These are phyloP conservation scores for Populus deltoides DNA, from an alignment of 345 rosid species.

Conservation along the genomic window DNA sequence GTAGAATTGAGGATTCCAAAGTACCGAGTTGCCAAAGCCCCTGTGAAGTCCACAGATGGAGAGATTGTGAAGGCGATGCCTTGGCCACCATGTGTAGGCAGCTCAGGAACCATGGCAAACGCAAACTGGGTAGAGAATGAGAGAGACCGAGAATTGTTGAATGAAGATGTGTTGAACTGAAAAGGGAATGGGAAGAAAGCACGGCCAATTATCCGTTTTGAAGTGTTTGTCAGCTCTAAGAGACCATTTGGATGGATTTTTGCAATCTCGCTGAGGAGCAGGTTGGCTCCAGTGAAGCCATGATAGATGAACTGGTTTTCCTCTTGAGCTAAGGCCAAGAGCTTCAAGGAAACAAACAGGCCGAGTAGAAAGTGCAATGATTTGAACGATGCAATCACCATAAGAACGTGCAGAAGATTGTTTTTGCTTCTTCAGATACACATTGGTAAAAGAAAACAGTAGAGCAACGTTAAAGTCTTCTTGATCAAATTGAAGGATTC, in stretches of 20 bases:
- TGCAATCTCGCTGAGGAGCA: slow-evolving; percentile 35
- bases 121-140: too few species aligned
- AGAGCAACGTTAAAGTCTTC: too few species aligned
- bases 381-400: background rate
- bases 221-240: slow-evolving; percentile 52
- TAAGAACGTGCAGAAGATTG: too few species aligned
- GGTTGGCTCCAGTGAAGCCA: slow-evolving; percentile 39
- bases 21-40: background rate
- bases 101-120: background rate
- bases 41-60: slow-evolving; percentile 11
- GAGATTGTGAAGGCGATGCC: slow-evolving; percentile 31
- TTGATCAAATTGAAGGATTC: too few species aligned
- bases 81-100: slow-evolving; percentile 4
- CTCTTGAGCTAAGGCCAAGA: slow-evolving; percentile 18
- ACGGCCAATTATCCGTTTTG: slow-evolving; percentile 31
- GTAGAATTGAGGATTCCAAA: slow-evolving; percentile 22
- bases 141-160: background rate
- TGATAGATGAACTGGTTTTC: slow-evolving; percentile 34
- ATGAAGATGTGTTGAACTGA: slow-evolving; percentile 15
- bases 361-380: background rate
- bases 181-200: slow-evolving; percentile 45
- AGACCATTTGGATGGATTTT: slow-evolving; percentile 42
- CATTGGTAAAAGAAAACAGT: too few species aligned
- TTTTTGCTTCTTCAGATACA: too few species aligned
- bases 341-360: background rate